Evolutionary conservation across 352 stramenopile genomes (phyloP), one percentile per base, ranked within the genome.

Genomic region (Phytophthora sansomeana): DNA sequence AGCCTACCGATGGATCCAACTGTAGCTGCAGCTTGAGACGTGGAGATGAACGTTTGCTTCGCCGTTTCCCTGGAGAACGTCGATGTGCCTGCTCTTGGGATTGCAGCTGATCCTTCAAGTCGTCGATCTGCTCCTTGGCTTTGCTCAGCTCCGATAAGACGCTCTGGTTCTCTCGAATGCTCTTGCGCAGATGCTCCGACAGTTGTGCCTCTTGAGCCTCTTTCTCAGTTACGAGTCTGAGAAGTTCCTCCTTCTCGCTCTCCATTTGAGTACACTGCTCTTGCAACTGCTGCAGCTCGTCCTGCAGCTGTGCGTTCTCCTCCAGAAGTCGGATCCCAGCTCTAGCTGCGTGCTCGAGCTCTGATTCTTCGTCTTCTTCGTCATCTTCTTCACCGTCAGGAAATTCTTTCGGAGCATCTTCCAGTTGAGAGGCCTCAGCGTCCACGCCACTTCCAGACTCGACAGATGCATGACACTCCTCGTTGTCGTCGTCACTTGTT

Each of bases 281-380:
- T 38, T 85, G 72, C n/a, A 90, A 33, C 3, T 81, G 70, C 33
- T 54, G 52, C 48, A 90, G 63, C 44, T 92, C 83, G 33, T 91
- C 81, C 9, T 75, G 68, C 24, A 92, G 77, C 42, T 90, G 81
- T 30, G 74, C 80, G 57, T 92, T 91, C 55, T 92, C 84, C 51
- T 91, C 84, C 21, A 92, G 30, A 38, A 92, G 64, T 14, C 77
- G 78, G 49, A 92, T 92, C 3, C 83, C 83, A 17, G 83, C 83
- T 52, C 83, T 75, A 33, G 83, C 83, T 0, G 83, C 83, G 46
- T 83, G 78, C 42, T 86, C 65, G 4, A 91, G 75, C 57, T 84
- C 80, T 6, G 78, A 74, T 32, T 75, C 69, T 2, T 82, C 69
- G 5, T 79, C 67, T 19, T 64, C 61, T 41, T 60, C 59, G 9